These are phyloP conservation scores for Poa annua DNA, from an alignment of 176 grass and related monocot species.

Conservation along the genomic window DNA sequence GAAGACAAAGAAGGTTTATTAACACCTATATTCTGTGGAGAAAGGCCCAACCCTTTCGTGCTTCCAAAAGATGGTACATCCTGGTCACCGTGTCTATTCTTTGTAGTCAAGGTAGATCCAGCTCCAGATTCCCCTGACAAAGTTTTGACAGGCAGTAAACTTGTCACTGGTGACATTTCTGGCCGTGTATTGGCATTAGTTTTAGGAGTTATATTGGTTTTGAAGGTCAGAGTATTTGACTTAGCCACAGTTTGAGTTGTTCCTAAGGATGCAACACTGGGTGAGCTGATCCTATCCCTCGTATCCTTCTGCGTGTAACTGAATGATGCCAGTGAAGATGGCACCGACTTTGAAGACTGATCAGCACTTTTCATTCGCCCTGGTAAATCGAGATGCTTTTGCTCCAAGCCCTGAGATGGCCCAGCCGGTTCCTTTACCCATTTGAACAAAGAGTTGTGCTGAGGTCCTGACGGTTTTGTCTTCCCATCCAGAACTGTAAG, in stretches of 20 bases:
- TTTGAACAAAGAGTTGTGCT: conserved; percentile 75
- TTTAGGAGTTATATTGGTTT: conserved; percentile 57
- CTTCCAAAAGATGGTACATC: conserved; percentile 38
- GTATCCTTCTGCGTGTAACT: conserved; percentile 47
- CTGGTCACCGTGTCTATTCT: conserved; percentile 43
- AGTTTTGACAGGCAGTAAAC: conserved; percentile 40
- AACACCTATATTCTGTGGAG: conserved; percentile 47
- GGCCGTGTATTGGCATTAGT: conserved; percentile 40
- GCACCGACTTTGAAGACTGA: conserved; percentile 48
- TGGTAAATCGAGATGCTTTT: conserved; percentile 53
- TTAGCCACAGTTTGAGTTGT: conserved; percentile 44
- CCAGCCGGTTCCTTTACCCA: conserved; percentile 70
- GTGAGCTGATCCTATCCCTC: conserved; percentile 46
- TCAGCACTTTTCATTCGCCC: conserved; percentile 53
- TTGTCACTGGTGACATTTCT: conserved; percentile 38
- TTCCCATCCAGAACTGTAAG: conserved; percentile 56
- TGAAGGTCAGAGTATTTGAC: conserved; percentile 49
- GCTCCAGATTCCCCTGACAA: conserved; percentile 38
- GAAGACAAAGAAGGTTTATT: conserved; percentile 49
- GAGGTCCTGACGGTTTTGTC: conserved; percentile 49
- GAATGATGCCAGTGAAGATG: conserved; percentile 48
- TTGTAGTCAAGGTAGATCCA: conserved; percentile 44
- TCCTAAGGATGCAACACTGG: conserved; percentile 46
- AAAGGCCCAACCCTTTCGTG: conserved; percentile 32
- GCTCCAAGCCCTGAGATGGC: conserved; percentile 49